Conservation (phyloP, 768 basidiomycete genomes). For the Hygrocybe coccinea region DNA sequence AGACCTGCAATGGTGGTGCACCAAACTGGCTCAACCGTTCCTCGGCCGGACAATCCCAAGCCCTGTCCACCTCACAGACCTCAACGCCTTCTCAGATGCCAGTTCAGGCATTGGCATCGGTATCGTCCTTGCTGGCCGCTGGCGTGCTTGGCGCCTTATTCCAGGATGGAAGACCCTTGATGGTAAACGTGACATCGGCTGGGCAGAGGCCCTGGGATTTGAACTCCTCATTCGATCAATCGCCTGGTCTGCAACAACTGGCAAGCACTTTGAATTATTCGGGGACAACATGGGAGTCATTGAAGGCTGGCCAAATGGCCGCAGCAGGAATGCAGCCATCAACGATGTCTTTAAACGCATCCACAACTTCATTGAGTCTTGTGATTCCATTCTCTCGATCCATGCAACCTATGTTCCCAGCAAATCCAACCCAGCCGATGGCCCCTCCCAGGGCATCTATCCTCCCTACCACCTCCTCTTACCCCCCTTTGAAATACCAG, state of each 20-base stretch:
- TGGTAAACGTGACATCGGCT: constrained; percentile 35
- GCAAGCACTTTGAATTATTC: constrained; percentile 20
- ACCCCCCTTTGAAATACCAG: constrained; percentile 28
- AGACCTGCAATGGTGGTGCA: constrained; percentile 36
- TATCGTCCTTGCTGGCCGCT: constrained; percentile 25
- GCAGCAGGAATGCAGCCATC: constrained; percentile 29
- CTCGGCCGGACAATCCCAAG: constrained; percentile 25
- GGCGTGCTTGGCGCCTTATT: constrained; percentile 32
- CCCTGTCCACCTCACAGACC: constrained; percentile 23
- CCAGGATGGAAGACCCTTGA: constrained; percentile 26
- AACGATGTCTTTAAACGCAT: constrained; percentile 29
- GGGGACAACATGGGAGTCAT: constrained; percentile 41
- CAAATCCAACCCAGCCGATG: constrained; percentile 35
- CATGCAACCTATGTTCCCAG: constrained; percentile 28
- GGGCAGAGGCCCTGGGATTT: constrained; percentile 45
- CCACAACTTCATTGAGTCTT: constrained; percentile 10
- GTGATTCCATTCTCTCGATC: constrained; percentile 18
- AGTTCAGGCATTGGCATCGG: constrained; percentile 29
- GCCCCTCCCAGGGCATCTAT: constrained; percentile 33
- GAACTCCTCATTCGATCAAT: constrained; percentile 31
- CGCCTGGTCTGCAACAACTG: not conserved
- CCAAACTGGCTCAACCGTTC: constrained; percentile 7
- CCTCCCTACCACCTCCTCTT: constrained; percentile 20
- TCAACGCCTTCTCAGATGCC: constrained; percentile 39
- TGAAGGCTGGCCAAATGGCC: constrained; percentile 38